Conservation (phyloP, 768 basidiomycete genomes). For the Russula emetica region DNA sequence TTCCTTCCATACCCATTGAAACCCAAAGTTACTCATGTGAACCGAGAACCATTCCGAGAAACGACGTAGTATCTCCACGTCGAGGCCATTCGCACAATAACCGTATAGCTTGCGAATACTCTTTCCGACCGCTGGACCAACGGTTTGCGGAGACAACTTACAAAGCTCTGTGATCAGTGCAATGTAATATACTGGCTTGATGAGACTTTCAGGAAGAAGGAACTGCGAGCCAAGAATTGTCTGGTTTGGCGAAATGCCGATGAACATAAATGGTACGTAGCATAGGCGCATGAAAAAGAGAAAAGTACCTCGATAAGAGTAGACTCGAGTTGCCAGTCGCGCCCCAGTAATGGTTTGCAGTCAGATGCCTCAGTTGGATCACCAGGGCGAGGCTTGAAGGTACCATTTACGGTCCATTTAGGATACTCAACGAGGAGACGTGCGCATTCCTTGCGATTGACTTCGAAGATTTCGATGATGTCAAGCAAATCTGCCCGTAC, state of each 20-base stretch:
- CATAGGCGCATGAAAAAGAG: neutral
- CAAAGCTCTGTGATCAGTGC: conserved; percentile 89
- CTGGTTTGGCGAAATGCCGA: conserved; percentile 37
- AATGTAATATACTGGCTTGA: conserved; percentile 82
- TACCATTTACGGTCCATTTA: conserved; percentile 75
- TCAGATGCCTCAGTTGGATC: conserved; percentile 46
- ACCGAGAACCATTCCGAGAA: conserved; percentile 94
- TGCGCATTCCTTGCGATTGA: conserved; percentile 94
- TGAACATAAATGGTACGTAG: conserved; percentile 3
- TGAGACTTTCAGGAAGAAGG: conserved; percentile 68
- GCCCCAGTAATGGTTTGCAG: conserved; percentile 47
- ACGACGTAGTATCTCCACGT: conserved; percentile 74
- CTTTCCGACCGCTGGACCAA: conserved; percentile 95
- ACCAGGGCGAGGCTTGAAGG: conserved; percentile 76
- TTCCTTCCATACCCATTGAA: conserved; percentile 99
- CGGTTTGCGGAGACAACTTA: conserved; percentile 86
- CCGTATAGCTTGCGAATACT: conserved; percentile 84
- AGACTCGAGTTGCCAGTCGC: conserved; percentile 86
- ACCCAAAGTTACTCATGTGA: conserved; percentile 97
- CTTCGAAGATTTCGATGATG: conserved; percentile 83
- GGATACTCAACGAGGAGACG: conserved; percentile 80
- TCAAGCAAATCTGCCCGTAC: conserved; percentile 73
- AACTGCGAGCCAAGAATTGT: conserved; percentile 70
- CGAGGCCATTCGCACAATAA: conserved; percentile 77
- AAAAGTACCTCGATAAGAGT: conserved; percentile 72